A percentile compares a stretch with the other conserved stretches of the same genome.
These are phyloP conservation scores for Phytopythium montanum DNA, from an alignment of 352 stramenopile species.

Conservation along the genomic window DNA sequence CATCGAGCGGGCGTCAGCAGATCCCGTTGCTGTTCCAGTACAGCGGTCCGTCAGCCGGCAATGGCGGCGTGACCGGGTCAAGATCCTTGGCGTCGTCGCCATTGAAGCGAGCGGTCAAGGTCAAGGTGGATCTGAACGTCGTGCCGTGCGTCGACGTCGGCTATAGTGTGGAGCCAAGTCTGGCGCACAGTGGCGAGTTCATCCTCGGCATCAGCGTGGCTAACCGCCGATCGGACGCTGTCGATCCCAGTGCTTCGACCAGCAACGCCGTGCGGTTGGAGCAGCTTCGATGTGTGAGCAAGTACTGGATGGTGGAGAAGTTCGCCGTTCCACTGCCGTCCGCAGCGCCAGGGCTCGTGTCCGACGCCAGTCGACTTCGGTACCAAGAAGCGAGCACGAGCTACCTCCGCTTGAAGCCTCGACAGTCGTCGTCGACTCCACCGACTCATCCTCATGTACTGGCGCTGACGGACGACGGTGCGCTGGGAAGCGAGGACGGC, in stretches of 20 bases:
- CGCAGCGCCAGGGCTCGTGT: slow-evolving; percentile 7
- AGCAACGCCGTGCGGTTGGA: slow-evolving; percentile 43
- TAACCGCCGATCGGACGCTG: slow-evolving; percentile 40
- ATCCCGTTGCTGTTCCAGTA: slow-evolving; percentile 73
- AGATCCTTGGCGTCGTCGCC: slow-evolving; percentile 10
- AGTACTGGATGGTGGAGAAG: slow-evolving; percentile 50
- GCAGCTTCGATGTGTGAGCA: slow-evolving; percentile 57
- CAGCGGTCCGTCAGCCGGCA: slow-evolving; percentile 19
- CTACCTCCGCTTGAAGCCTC: slow-evolving; percentile 68
- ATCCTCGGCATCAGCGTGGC: slow-evolving; percentile 67
- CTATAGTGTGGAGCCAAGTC: slow-evolving; percentile 72
- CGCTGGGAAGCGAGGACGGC: slow-evolving; percentile 10
- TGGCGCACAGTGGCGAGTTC: slow-evolving; percentile 57
- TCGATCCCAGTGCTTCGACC: slow-evolving; percentile 13
- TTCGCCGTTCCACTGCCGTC: slow-evolving; percentile 19
- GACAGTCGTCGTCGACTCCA: background rate
- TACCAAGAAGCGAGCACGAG: slow-evolving; percentile 72
- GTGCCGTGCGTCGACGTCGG: slow-evolving; percentile 55
- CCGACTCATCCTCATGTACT: slow-evolving; percentile 20
- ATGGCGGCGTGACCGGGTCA: slow-evolving; percentile 8
- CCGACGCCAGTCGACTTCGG: slow-evolving; percentile 40
- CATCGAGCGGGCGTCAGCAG: slow-evolving; percentile 33
- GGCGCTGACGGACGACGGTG: slow-evolving; percentile 10
- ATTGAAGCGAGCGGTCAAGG: slow-evolving; percentile 38
- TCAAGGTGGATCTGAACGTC: slow-evolving; percentile 59